Evolutionary conservation across 352 stramenopile species (phyloP).

Genomic region (Thraustotheca clavata): DNA sequence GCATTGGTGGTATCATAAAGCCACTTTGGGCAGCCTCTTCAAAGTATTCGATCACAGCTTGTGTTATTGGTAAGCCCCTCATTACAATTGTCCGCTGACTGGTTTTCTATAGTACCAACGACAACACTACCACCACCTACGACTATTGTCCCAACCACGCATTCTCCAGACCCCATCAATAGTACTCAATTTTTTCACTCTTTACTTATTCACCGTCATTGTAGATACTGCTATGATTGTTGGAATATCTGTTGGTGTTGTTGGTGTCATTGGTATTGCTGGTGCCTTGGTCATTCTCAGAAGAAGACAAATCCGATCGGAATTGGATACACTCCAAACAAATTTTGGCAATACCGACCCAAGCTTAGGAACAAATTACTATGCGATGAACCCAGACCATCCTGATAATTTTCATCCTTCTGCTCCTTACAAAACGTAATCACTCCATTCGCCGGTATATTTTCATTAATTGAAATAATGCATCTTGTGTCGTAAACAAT

Average conservation of each 20-base stretch:
- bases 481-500: too few relatives aligned
- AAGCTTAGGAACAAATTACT: too few relatives aligned
- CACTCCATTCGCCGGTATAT: too few relatives aligned
- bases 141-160: not conserved
- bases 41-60: not conserved
- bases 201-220: too few relatives aligned
- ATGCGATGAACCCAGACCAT: too few relatives aligned
- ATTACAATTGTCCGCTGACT: not conserved
- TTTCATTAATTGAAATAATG: too few relatives aligned
- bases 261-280: not conserved
- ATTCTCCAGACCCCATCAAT: not conserved
- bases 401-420: too few relatives aligned
- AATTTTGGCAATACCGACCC: too few relatives aligned
- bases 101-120: not conserved
- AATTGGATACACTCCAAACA: too few relatives aligned
- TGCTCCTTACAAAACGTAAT: too few relatives aligned
- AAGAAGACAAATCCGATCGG: too few relatives aligned
- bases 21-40: not conserved
- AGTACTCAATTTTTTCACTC: not conserved
- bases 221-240: not conserved
- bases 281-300: not conserved
- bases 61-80: not conserved
- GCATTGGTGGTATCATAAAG: not conserved
- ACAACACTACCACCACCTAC: not conserved
- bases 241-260: not conserved